These are phyloP conservation scores for Ormosia semicastrata DNA, from an alignment of 306 rosid species.

Conservation along the genomic window DNA sequence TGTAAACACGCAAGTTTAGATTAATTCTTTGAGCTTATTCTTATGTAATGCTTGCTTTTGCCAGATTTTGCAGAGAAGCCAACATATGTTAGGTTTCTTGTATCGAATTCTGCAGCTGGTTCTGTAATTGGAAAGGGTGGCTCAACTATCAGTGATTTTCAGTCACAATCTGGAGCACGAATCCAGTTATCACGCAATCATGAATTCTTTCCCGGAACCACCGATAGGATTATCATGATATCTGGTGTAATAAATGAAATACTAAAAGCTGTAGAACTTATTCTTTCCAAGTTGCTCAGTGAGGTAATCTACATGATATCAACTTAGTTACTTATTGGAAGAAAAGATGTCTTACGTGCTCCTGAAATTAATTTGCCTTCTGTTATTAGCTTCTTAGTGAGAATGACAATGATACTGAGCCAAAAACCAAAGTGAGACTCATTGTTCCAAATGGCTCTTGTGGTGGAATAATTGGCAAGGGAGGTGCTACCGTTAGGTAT, in stretches of 20 bases:
- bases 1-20: background rate
- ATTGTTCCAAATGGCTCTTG: constrained; percentile 96
- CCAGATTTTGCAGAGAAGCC: constrained; percentile 84
- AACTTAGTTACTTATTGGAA: constrained; percentile 18
- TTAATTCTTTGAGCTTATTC: constrained; percentile 15
- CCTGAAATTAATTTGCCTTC: constrained; percentile 25
- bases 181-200: constrained; percentile 94
- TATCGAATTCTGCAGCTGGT: constrained; percentile 99
- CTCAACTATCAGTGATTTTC: constrained; percentile 96
- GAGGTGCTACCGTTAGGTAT: constrained; percentile 97
- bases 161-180: constrained; percentile 97
- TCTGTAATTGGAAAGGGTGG: constrained; percentile 99
- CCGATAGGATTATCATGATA: constrained; percentile 96
- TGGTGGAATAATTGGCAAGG: constrained; percentile 99
- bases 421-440: constrained; percentile 82
- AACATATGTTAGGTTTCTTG: constrained; percentile 88
- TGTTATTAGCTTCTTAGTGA: constrained; percentile 73
- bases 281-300: constrained; percentile 84
- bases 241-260: constrained; percentile 83
- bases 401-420: constrained; percentile 83
- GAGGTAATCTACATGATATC: constrained; percentile 62
- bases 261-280: constrained; percentile 83
- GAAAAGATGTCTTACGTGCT: constrained; percentile 4
- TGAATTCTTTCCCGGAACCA: constrained; percentile 98
- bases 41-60: constrained; percentile 28